Evolutionary conservation across 306 rosid species (phyloP), one percentile per base, ranked within the genome.

Genomic region (Begonia masoniana): DNA sequence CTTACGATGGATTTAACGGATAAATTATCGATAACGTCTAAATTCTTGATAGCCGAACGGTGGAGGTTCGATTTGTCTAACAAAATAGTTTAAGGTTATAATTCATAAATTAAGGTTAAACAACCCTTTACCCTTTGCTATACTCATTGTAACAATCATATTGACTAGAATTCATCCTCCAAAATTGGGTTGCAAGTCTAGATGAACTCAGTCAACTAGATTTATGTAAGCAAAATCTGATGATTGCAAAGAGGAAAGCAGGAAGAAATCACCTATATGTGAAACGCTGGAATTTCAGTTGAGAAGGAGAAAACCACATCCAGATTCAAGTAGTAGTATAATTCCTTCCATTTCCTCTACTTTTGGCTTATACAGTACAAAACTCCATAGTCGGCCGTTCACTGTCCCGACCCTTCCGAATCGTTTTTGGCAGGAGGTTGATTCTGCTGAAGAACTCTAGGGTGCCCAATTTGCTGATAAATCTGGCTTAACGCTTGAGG

Each of bases 401-500:
- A 77, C 77, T 78, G 87, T 39, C 81, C 99, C 50, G 96, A 86
- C 54, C 80, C 85, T 71, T 86, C 94, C 67, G 96, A 85, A 72
- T 91, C 94, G 76, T 91, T 88, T 74, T 91, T 81, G 36, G 82
- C 47, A 69, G 87, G 64, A 50, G 81, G 64, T 41, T 67, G 82
- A 61, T 45, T 11, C 15, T 82, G 81, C 19, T 73, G 82, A 17
- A 74, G 88, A 15, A 80, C 79, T 71, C 94, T 82, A 59, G 79
- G 70, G 35, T 84, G 95, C 13, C 88, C 94, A 85, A 91, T 83
- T 78, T 91, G 99, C 56, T 86, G 99, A 69, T 91, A 91, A 82
- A 91, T 81, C 79, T 86, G 99, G 56, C 12, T 81, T 71, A 88
- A 69, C n/a, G 94, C 77, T 49, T 88, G 97, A n/a, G 93, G 77